A percentile compares a stretch with the other conserved stretches of the same genome.
phyloP scores from a whole-genome alignment of 192 early-diverging fungal species.

The Rhizoclosmatium globosum region DNA sequence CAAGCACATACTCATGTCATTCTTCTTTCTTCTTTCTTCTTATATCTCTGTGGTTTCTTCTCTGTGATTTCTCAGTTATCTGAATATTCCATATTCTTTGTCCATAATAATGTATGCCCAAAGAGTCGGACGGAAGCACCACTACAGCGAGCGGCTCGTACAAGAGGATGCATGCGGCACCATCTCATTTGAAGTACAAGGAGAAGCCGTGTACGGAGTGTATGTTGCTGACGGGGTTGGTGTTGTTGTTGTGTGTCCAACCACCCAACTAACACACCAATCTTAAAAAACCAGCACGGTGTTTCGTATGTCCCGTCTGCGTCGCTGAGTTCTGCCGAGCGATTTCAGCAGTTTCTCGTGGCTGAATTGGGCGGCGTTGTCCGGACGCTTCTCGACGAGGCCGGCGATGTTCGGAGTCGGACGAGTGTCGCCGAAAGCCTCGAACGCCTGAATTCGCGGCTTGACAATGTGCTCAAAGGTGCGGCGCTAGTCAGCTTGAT shows the following conservation, averaged over 20 bases:
- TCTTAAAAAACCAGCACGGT: slow-evolving; percentile 6
- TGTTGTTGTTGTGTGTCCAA: neutral
- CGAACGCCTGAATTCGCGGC: neutral
- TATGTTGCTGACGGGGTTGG: slow-evolving; percentile 30
- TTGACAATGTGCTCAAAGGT: slow-evolving; percentile 6
- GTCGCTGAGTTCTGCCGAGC: slow-evolving; percentile 12
- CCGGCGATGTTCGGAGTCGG: neutral
- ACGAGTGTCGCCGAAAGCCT: neutral
- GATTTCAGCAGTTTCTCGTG: slow-evolving; percentile 15
- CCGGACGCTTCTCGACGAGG: neutral
- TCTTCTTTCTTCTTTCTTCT: too few species aligned
- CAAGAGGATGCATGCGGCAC: slow-evolving; percentile 2
- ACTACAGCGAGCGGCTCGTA: neutral
- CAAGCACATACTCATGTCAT: neutral
- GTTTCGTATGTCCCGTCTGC: neutral
- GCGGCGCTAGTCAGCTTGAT: neutral
- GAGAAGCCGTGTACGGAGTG: neutral
- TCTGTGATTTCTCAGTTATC: neutral
- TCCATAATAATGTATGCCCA: slow-evolving; percentile 10
- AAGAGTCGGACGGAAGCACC: slow-evolving; percentile 4
- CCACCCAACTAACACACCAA: neutral
- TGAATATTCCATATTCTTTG: neutral
- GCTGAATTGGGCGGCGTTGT: neutral
- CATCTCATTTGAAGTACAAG: neutral
- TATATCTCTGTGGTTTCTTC: too few species aligned